phyloP scores from a whole-genome alignment of 352 stramenopile species.

The Globisporangium ultimum region DNA sequence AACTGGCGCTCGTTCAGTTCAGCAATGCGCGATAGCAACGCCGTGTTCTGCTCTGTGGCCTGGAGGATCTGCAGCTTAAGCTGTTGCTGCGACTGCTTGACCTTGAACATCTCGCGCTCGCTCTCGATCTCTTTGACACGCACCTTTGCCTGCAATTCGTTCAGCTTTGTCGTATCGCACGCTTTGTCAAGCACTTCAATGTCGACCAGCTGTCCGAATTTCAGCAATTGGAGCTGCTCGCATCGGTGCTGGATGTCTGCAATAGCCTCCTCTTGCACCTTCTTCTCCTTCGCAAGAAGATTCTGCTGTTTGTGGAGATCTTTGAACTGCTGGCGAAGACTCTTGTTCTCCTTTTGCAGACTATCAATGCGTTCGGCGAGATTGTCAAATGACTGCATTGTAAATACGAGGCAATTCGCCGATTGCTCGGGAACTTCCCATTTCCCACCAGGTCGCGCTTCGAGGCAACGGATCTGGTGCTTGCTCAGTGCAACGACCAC shows the following conservation, averaged over 20 bases:
- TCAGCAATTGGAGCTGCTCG: slow-evolving; percentile 79
- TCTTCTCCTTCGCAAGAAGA: slow-evolving; percentile 79
- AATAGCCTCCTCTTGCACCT: slow-evolving; percentile 63
- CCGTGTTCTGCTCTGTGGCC: slow-evolving; percentile 84
- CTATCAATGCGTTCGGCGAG: slow-evolving; percentile 74
- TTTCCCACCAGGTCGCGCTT: slow-evolving; percentile 4
- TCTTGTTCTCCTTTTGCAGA: slow-evolving; percentile 81
- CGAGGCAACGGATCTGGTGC: slow-evolving; percentile 67
- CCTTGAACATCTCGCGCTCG: slow-evolving; percentile 40
- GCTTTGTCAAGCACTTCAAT: slow-evolving; percentile 89
- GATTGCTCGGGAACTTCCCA: slow-evolving; percentile 60
- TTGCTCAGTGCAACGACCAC: slow-evolving; percentile 78
- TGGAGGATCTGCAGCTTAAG: slow-evolving; percentile 74
- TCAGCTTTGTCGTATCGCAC: slow-evolving; percentile 63
- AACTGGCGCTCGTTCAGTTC: slow-evolving; percentile 73
- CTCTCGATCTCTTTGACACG: slow-evolving; percentile 68
- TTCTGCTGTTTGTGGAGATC: slow-evolving; percentile 87
- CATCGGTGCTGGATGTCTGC: slow-evolving; percentile 57
- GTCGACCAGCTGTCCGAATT: slow-evolving; percentile 80
- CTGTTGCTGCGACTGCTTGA: slow-evolving; percentile 52
- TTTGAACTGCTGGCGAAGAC: slow-evolving; percentile 85
- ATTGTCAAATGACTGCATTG: slow-evolving; percentile 47
- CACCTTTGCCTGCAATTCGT: slow-evolving; percentile 72
- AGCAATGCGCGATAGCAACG: slow-evolving; percentile 72
- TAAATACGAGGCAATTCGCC: slow-evolving; percentile 69